phyloP scores from a whole-genome alignment of 805 yeast species.

The Metschnikowia koreensis region DNA sequence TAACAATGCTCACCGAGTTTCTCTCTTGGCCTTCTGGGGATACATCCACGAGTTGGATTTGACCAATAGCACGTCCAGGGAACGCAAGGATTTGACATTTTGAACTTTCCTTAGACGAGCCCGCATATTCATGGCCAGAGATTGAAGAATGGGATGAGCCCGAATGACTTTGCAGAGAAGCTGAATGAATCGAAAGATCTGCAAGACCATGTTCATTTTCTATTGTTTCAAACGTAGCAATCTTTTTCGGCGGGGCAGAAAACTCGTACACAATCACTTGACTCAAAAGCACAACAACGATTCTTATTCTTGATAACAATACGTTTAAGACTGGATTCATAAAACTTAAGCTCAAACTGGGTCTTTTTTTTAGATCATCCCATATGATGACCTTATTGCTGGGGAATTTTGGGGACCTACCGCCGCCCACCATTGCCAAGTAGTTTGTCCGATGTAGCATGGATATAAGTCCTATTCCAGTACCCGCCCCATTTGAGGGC shows the following conservation, averaged over 20 bases:
- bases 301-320: slow-evolving; percentile 68
- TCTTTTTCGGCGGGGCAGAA: slow-evolving; percentile 70
- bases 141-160: slow-evolving; percentile 12
- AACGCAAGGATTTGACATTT: slow-evolving; percentile 62
- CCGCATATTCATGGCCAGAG: slow-evolving; percentile 3
- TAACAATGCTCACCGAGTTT: slow-evolving; percentile 63
- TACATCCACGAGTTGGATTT: slow-evolving; percentile 75
- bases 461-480: slow-evolving; percentile 71
- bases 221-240: slow-evolving; percentile 63
- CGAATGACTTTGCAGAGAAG: slow-evolving; percentile 5
- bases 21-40: slow-evolving; percentile 63
- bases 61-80: slow-evolving; percentile 76
- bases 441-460: slow-evolving; percentile 93
- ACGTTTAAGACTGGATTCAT: slow-evolving; percentile 73
- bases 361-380: slow-evolving; percentile 84
- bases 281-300: slow-evolving; percentile 67
- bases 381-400: slow-evolving; percentile 79
- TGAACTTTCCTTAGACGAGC: slow-evolving; percentile 13
- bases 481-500: slow-evolving; percentile 21
- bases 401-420: slow-evolving; percentile 73
- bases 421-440: slow-evolving; percentile 88
- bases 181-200: slow-evolving; percentile 44
- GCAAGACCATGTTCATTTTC: slow-evolving; percentile 64
- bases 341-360: slow-evolving; percentile 72
- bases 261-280: slow-evolving; percentile 77